A percentile compares a stretch with the other conserved stretches of the same genome.
Evolutionary conservation across 1,139 yeast genomes (phyloP).

Genomic region (Eremothecium coryli): DNA sequence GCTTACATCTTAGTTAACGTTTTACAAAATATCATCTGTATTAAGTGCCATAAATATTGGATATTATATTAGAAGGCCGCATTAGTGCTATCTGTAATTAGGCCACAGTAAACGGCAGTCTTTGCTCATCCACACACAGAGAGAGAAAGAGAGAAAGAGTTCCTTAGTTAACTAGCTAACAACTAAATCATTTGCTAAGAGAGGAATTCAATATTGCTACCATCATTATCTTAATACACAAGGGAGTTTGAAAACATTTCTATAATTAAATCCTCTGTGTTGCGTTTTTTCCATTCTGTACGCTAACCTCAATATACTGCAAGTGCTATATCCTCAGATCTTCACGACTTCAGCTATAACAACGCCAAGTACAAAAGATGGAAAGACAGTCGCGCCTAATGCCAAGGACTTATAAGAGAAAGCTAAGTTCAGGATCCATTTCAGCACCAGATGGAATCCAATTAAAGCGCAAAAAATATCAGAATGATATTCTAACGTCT

Average conservation of each 20-base stretch:
- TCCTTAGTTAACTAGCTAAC: constrained; percentile 2
- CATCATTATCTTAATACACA: constrained; percentile 1
- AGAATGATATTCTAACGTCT: neutral
- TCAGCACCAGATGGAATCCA: constrained; percentile 1
- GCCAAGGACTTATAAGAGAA: constrained; percentile 4
- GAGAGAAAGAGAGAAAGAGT: constrained; percentile 1
- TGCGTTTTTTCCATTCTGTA: constrained; percentile 4
- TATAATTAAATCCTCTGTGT: constrained; percentile 6
- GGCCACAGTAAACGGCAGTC: constrained; percentile 1
- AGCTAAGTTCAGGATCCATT: constrained; percentile 3
- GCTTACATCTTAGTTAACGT: neutral
- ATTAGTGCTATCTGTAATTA: neutral
- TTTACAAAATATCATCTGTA: neutral
- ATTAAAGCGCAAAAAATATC: constrained; percentile 2
- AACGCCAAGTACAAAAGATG: constrained; percentile 1
- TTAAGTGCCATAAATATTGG: neutral
- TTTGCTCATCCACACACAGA: constrained; percentile 5
- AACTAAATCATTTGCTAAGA: constrained; percentile 2
- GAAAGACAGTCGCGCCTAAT: constrained; percentile 4
- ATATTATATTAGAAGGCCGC: neutral
- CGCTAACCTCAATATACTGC: constrained; percentile 2
- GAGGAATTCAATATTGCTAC: constrained; percentile 3
- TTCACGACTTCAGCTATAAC: neutral
- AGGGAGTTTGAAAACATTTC: constrained; percentile 2
- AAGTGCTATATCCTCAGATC: neutral